Base-by-base conservation (phyloP, 1,284 basidiomycete genomes). In the Naganishia sp. region DNA sequence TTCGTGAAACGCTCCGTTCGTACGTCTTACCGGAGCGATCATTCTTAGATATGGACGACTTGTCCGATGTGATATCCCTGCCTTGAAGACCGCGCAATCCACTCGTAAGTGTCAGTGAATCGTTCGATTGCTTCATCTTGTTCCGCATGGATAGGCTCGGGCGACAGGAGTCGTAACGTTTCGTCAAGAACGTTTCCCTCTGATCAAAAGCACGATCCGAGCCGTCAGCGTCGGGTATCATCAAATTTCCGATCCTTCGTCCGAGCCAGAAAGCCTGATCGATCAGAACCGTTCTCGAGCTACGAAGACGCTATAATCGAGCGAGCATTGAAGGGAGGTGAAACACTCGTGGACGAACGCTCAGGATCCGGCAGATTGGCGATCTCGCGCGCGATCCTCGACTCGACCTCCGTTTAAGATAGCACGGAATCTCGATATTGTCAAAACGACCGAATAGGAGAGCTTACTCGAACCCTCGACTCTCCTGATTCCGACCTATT, bases 51-150 rank as follows among this genome's bases (percentile, higher is more conserved):
- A 66, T 43, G 68, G 68, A 44, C 68, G 60, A 52, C 60, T 69
- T 6, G 68, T 69, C 21, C 88, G 91, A 70, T 94, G 91, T 80
- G 91, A 94, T 76, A 90, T 94, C 28, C 91, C 91, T 16, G 91
- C 91, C 2, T 89, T 77, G 67, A 78, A 78, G 71, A 72, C 75
- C 23, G 57, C 75, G n/a, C 63, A 71, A 31, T 74, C 77, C 11
- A 68, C 73, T 57, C 78, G 78, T 79, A 66, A 79, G 78, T 79
- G 21, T 53, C 18, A 1, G 11, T 28, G 42, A 31, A 36, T 42
- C 6, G 11, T 7, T 31, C 18, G 36, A 36, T 21, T 9, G 36
- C 18, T 57, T 44, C n/a, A 7, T 42, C 13, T 45, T 43, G 21
- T n/a, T 42, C 21, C 9, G 54, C 18, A 28, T 39, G 44, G 44